phyloP scores from a whole-genome alignment of 2,329 filamentous ascomycete genomes.

The Fusarium bactridioides region DNA sequence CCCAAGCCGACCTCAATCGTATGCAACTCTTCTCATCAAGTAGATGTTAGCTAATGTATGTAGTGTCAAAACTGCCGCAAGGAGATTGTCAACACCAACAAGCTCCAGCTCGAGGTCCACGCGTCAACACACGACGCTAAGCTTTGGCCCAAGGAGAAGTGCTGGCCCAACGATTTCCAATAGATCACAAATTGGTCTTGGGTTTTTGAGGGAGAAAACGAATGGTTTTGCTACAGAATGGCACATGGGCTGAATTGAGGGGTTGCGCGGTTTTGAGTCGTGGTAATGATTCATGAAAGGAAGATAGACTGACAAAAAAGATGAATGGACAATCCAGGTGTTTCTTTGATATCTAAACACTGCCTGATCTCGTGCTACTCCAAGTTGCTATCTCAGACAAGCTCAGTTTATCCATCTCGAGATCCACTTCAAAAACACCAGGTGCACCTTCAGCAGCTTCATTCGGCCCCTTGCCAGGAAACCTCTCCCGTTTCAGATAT shows the following conservation, averaged over 20 bases:
- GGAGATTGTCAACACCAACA: slow-evolving; percentile 60
- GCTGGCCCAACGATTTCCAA: slow-evolving; percentile 61
- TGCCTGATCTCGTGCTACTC: not conserved
- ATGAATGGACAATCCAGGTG: not conserved
- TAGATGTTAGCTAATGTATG: not conserved
- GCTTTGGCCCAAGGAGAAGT: slow-evolving; percentile 65
- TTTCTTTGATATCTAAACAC: not conserved
- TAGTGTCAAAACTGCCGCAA: slow-evolving; percentile 61
- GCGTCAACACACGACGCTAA: slow-evolving; percentile 59
- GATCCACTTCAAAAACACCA: slow-evolving; percentile 5
- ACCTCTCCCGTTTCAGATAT: not conserved
- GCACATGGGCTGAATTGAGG: not conserved
- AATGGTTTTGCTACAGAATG: not conserved
- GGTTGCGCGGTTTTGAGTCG: not conserved
- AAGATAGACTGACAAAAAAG: not conserved
- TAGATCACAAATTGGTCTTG: not conserved
- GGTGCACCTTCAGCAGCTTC: not conserved
- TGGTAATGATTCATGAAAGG: slow-evolving; percentile 22
- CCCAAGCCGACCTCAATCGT: slow-evolving; percentile 52
- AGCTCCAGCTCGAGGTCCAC: slow-evolving; percentile 60
- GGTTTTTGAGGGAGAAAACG: no score
- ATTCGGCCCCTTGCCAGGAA: not conserved
- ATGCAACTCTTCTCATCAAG: not conserved
- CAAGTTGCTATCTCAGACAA: not conserved
- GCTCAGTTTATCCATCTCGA: not conserved